Conservation (phyloP, 2,329 filamentous ascomycete genomes). For the Zarea fungicola region DNA sequence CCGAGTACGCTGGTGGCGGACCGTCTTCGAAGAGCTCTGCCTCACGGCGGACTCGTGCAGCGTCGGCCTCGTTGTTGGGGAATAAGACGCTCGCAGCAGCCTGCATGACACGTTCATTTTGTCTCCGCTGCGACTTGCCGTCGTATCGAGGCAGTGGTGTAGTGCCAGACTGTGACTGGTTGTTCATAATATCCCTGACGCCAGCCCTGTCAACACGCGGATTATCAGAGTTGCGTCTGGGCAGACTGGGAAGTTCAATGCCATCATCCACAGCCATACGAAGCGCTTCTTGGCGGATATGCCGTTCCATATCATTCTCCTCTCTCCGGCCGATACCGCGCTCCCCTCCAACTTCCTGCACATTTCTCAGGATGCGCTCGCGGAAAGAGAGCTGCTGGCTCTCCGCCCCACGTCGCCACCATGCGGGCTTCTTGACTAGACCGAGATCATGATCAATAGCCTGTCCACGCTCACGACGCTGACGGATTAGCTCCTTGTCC, state of each 20-base stretch:
- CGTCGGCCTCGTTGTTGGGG: conserved; percentile 32
- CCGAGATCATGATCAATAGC: conserved; percentile 56
- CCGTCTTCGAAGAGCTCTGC: conserved; percentile 40
- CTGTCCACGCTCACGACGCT: conserved; percentile 53
- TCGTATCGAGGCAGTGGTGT: conserved; percentile 28
- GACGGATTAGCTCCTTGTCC: conserved; percentile 60
- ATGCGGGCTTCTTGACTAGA: conserved; percentile 55
- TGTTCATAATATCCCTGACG: conserved; percentile 20
- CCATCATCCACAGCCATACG: conserved; percentile 26
- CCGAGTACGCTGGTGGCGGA: conserved; percentile 36
- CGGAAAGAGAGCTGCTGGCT: conserved; percentile 40
- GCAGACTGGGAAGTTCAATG: conserved; percentile 35
- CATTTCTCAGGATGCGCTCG: conserved; percentile 50
- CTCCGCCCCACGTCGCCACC: conserved; percentile 56
- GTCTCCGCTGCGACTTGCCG: conserved; percentile 40
- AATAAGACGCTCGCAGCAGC: conserved; percentile 44
- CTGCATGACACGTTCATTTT: conserved; percentile 39
- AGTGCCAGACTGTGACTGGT: conserved; percentile 19
- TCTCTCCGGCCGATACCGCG: conserved; percentile 37
- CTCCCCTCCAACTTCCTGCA: conserved; percentile 48
- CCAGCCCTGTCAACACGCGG: conserved; percentile 28
- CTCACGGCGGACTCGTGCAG: conserved; percentile 29
- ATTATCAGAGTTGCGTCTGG: conserved; percentile 20
- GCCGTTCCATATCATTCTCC: conserved; percentile 35
- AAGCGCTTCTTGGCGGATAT: conserved; percentile 28